A percentile compares a stretch with the other conserved stretches of the same genome.
These are phyloP conservation scores for Fragaria nilgerrensis DNA, from an alignment of 306 rosid species.

Conservation along the genomic window DNA sequence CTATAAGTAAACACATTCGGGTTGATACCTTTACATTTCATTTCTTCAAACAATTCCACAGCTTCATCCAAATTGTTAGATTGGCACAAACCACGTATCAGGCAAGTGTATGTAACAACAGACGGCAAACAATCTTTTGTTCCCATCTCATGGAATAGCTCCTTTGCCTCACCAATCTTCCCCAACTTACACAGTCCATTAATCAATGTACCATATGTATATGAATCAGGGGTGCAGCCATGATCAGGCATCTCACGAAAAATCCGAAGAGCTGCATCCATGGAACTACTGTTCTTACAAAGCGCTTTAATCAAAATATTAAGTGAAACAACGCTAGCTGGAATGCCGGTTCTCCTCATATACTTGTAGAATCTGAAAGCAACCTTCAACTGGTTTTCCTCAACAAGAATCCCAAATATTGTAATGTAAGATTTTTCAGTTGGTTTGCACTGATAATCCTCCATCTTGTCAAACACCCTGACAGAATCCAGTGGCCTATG, in stretches of 20 bases:
- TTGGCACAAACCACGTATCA: constrained; percentile 79
- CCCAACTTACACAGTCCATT: constrained; percentile 74
- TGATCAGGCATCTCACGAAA: constrained; percentile 74
- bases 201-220: constrained; percentile 86
- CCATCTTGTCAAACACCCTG: constrained; percentile 72
- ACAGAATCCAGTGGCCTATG: constrained; percentile 73
- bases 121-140: constrained; percentile 56
- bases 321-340: constrained; percentile 59
- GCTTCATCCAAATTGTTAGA: constrained; percentile 65
- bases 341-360: constrained; percentile 66
- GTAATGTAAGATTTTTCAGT: constrained; percentile 62
- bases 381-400: constrained; percentile 68
- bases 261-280: constrained; percentile 61
- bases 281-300: constrained; percentile 65
- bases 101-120: constrained; percentile 72
- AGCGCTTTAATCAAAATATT: constrained; percentile 89
- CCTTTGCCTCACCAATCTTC: constrained; percentile 57
- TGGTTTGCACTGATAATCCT: constrained; percentile 51
- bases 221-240: constrained; percentile 77
- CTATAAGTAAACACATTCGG: constrained; percentile 84
- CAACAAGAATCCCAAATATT: constrained; percentile 69
- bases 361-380: constrained; percentile 65
- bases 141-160: constrained; percentile 71
- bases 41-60: constrained; percentile 56
- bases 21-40: constrained; percentile 49